Percentiles rank a stretch among this genome's conserved stretches.
Evolutionary conservation across 2,329 filamentous ascomycete genomes (phyloP).

Genomic region (Fusarium verticillioides): DNA sequence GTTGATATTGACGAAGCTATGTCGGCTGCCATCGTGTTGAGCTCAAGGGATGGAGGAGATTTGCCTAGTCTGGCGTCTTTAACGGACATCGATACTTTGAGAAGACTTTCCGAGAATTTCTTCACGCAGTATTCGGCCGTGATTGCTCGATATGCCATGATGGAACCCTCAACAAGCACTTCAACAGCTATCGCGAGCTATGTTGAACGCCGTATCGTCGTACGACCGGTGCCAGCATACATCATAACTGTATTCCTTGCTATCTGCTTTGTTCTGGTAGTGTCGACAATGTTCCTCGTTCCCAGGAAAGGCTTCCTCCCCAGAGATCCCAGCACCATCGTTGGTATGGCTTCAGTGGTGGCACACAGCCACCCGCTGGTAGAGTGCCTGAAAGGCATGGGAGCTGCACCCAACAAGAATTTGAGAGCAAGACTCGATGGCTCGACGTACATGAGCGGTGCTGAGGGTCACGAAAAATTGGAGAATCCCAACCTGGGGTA

Average conservation of each 20-base stretch:
- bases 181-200: slow-evolving; percentile 42
- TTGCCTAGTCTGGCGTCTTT: slow-evolving; percentile 40
- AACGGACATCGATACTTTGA: slow-evolving; percentile 39
- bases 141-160: slow-evolving; percentile 47
- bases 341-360: slow-evolving; percentile 51
- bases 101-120: slow-evolving; percentile 45
- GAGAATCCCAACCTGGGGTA: slow-evolving; percentile 37
- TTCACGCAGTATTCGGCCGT: slow-evolving; percentile 51
- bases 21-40: slow-evolving; percentile 48
- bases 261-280: slow-evolving; percentile 40
- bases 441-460: slow-evolving; percentile 48
- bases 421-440: slow-evolving; percentile 45
- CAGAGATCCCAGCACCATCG: slow-evolving; percentile 48
- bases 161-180: slow-evolving; percentile 34
- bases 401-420: slow-evolving; percentile 45
- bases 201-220: slow-evolving; percentile 47
- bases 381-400: slow-evolving; percentile 49
- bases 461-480: slow-evolving; percentile 51
- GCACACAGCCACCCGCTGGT: slow-evolving; percentile 51
- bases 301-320: slow-evolving; percentile 51
- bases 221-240: slow-evolving; percentile 47
- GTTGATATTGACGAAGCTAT: slow-evolving; percentile 49
- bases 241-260: slow-evolving; percentile 46
- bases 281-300: slow-evolving; percentile 32
- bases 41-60: slow-evolving; percentile 32